Evolutionary conservation across 148 eudicot genomes (phyloP), one percentile per base, ranked within the genome.

Genomic region (Suaeda aralocaspica): DNA sequence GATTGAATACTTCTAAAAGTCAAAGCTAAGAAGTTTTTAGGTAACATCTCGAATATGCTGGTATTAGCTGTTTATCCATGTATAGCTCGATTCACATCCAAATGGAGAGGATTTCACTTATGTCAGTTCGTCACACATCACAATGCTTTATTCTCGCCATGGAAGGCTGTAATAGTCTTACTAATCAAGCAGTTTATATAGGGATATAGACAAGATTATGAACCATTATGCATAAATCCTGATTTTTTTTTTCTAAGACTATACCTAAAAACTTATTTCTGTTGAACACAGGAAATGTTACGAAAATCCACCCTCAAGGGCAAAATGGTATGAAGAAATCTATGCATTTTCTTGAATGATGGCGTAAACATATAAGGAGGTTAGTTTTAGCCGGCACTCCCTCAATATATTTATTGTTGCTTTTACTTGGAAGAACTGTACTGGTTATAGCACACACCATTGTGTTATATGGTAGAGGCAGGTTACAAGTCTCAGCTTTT

Each of bases 311-410:
- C 71, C 94, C 98, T 77, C 87, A 83, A 18, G 84, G 62, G 81
- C 98, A 21, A 90, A 85, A 70, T 92, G 98, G 96, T 92, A 90
- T 1, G 92, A 90, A 81, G 92, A 92, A 80, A 79, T 92, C 6
- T 90, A 81, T 74, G 98, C 98, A 72, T 77, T 55, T 18, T 76
- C 74, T 31, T 90, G 81, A 82, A 84, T 71, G 78, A 46, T 7
- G 52, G 76, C 72, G 90, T 62, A 82, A 71, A 53, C 83, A 31
- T 90, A 90, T 49, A 96, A 92, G 70, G 81, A 90, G 92, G 97
- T 92, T 75, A 77, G 85, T 56, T 7, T 48, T 44, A 19, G 12
- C 3, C 51, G 28, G 4, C 9, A 2, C 4, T 1, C 41, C 59
- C 46, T 70, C n/a, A n/a, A n/a, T n/a, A 12, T 15, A 6, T 46